Evolutionary conservation across 2,329 filamentous ascomycete species (phyloP).

Genomic region (Pezicula rhizophila): DNA sequence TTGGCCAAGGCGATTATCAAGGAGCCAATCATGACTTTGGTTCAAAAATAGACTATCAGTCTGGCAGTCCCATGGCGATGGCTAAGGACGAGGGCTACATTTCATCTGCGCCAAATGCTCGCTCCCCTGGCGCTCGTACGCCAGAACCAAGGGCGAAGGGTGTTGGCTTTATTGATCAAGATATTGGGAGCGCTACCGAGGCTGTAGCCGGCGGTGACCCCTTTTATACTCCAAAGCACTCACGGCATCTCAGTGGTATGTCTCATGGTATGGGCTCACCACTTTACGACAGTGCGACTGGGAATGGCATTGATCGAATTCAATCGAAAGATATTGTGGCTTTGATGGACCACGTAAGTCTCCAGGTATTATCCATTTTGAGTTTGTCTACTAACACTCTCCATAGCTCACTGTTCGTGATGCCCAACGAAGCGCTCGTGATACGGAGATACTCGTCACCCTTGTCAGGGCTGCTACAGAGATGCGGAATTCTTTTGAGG

Average conservation of each 20-base stretch:
- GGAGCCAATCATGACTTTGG: conserved; percentile 35
- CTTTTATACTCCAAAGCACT: conserved; percentile 55
- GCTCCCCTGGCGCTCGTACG: conserved; percentile 40
- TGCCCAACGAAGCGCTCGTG: conserved; percentile 89
- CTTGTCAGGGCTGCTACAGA: conserved; percentile 90
- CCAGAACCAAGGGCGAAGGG: conserved; percentile 38
- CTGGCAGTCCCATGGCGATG: conserved; percentile 49
- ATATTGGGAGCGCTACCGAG: conserved; percentile 44
- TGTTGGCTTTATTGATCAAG: conserved; percentile 44
- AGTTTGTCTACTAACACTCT: conserved; percentile 9
- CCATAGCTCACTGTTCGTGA: conserved; percentile 82
- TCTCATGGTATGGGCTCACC: conserved; percentile 88
- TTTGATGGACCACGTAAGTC: conserved; percentile 85
- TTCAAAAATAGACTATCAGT: conserved; percentile 22
- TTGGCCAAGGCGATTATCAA: conserved; percentile 30
- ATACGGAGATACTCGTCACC: conserved; percentile 93
- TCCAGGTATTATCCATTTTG: conserved; percentile 2
- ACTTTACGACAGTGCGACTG: conserved; percentile 83
- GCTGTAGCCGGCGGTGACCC: conserved; percentile 51
- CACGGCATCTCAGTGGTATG: conserved; percentile 74
- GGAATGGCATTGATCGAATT: conserved; percentile 82
- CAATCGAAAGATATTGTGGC: conserved; percentile 96
- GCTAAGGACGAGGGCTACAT: conserved; percentile 88
- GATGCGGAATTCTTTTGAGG: conserved; percentile 94
- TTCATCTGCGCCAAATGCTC: conserved; percentile 58